phyloP scores from a whole-genome alignment of 768 basidiomycete species.

The Lactarius quietus region DNA sequence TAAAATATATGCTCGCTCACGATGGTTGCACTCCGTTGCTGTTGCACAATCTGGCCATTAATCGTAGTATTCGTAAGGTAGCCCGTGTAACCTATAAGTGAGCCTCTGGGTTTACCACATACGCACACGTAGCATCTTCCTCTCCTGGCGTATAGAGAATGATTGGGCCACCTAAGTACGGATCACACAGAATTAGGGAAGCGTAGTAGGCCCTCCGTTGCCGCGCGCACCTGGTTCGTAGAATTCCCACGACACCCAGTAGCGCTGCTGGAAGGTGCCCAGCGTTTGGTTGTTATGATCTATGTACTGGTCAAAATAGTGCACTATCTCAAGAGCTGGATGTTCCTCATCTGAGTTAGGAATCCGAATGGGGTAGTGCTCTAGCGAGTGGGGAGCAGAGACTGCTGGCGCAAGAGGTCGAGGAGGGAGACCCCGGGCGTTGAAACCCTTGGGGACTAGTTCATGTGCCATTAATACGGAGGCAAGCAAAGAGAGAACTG shows the following conservation, averaged over 20 bases:
- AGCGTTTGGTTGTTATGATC: conserved; percentile 52
- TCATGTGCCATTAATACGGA: too few relatives aligned
- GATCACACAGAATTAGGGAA: neutral
- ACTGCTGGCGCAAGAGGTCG: neutral
- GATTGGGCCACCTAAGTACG: conserved; percentile 49
- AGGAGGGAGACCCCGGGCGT: neutral
- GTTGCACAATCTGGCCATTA: conserved; percentile 61
- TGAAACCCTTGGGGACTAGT: neutral
- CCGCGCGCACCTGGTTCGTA: conserved; percentile 42
- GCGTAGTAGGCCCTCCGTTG: neutral
- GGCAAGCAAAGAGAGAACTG: too few relatives aligned
- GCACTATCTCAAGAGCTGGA: conserved; percentile 39
- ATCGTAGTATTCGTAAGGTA: conserved; percentile 65
- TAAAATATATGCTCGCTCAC: conserved; percentile 70
- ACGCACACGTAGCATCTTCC: conserved; percentile 45
- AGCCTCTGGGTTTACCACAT: neutral
- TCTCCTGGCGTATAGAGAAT: conserved; percentile 68
- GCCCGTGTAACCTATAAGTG: conserved; percentile 32
- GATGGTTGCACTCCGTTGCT: conserved; percentile 58
- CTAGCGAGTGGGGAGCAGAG: neutral
- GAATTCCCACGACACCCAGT: conserved; percentile 52
- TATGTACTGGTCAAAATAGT: conserved; percentile 53
- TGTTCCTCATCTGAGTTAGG: conserved; percentile 30
- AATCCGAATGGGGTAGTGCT: neutral
- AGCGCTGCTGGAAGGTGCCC: conserved; percentile 76